phyloP scores from a whole-genome alignment of 495 filamentous ascomycete genomes.

The Baudoinia panamericana region DNA sequence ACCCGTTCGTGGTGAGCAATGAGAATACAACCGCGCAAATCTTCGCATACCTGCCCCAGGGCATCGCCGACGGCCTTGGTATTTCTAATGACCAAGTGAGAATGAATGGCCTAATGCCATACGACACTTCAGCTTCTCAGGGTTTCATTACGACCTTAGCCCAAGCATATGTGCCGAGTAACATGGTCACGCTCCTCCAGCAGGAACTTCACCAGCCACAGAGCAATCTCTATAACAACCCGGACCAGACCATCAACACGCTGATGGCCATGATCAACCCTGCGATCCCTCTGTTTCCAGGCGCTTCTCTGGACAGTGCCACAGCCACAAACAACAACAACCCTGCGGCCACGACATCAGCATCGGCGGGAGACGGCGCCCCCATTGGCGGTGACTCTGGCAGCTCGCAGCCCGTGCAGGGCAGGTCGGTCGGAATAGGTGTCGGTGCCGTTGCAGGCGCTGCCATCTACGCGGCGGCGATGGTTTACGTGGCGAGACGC shows the following conservation, averaged over 20 bases:
- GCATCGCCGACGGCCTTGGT: conserved; percentile 53
- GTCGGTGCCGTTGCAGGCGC: conserved; percentile 66
- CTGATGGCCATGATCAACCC: conserved; percentile 75
- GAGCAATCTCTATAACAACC: conserved; percentile 60
- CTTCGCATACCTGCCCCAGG: conserved; percentile 65
- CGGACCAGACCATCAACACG: conserved; percentile 42
- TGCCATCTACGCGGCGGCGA: conserved; percentile 90
- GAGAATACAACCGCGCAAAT: conserved; percentile 68
- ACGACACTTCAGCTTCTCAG: conserved; percentile 53
- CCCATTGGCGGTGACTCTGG: conserved; percentile 35
- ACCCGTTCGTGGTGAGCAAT: conserved; percentile 60
- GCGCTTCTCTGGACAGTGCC: conserved; percentile 40
- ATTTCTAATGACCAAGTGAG: conserved; percentile 39
- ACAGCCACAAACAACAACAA: conserved; percentile 24
- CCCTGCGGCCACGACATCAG: conserved; percentile 22
- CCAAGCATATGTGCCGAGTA: conserved; percentile 55
- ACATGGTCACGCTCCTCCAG: conserved; percentile 47
- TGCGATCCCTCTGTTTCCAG: conserved; percentile 62
- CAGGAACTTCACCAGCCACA: conserved; percentile 53
- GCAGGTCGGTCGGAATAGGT: conserved; percentile 74
- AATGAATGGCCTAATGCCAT: conserved; percentile 64
- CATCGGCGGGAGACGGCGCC: conserved; percentile 28
- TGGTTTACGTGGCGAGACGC: conserved; percentile 88
- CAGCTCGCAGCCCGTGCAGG: conserved; percentile 45
- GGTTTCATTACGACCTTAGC: conserved; percentile 80